Evolutionary conservation across 2,329 filamentous ascomycete genomes (phyloP), one percentile per base, ranked within the genome.

Genomic region (Cytospora mali): DNA sequence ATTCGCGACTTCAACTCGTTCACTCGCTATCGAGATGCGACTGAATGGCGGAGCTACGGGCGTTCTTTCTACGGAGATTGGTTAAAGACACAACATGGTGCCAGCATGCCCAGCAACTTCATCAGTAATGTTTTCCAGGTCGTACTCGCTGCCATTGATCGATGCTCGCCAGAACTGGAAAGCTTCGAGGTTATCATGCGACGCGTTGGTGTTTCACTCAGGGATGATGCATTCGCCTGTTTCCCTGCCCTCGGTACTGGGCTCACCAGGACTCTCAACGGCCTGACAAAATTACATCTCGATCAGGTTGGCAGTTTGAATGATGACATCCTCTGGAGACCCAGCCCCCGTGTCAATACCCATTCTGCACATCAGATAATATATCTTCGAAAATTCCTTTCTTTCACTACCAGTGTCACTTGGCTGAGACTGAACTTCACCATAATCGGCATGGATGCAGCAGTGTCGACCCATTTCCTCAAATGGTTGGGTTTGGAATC

Each of bases 1-100:
- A 74, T 90, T 27, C 81, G 87, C 21, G 84, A 89, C 69, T 88
- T 84, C 72, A 76, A 81, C 68, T 82, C 82, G 0, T 25, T 5
- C 0, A 77, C 71, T 11, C 81, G 86, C 5, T 69, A 69, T 14
- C 81, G 86, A 3, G 86, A 89, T 54, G 71, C 9, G 72, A 75
- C 21, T 70, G 69, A 0, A 81, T 79, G 0, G 74, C 78, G 11
- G 39, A 66, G 13, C 58, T 63, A 18, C 71, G 79, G 55, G 79
- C 77, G 0, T 74, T 76, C 6, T 2, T 25, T 27, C 11, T 55
- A 61, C n/a, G 35, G 51, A 18, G 23, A 35, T 0, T 67, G 71
- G 28, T 51, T 60, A 9, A 66, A 68, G 35, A n/a, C n/a, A n/a
- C n/a, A n/a, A n/a, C n/a, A n/a, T n/a, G 55, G 46, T 27, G 9